Evolutionary conservation across 1,139 yeast species (phyloP).

Genomic region (Pichia sp.): DNA sequence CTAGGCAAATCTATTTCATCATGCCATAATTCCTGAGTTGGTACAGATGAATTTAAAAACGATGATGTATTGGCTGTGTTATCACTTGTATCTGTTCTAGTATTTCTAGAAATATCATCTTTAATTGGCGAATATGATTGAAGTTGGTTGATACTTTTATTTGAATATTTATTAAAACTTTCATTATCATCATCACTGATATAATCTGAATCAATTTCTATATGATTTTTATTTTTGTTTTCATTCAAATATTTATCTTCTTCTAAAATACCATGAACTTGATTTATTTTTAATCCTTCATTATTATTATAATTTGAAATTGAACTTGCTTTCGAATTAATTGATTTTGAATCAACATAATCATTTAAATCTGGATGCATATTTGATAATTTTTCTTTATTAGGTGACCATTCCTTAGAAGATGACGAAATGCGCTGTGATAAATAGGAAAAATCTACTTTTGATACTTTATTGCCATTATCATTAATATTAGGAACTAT

Average conservation of each 20-base stretch:
- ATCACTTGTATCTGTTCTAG: not conserved
- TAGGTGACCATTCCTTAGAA: slow-evolving; percentile 26
- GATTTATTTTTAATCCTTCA: not conserved
- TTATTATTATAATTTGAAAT: slow-evolving; percentile 5
- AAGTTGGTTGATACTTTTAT: not conserved
- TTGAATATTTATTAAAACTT: not conserved
- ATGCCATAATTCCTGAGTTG: slow-evolving; percentile 10
- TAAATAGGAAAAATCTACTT: slow-evolving; percentile 24
- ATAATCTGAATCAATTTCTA: not conserved
- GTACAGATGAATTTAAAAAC: slow-evolving; percentile 9
- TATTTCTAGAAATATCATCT: not conserved
- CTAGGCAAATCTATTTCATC: slow-evolving; percentile 4
- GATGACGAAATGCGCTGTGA: slow-evolving; percentile 23
- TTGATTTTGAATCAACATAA: slow-evolving; percentile 4
- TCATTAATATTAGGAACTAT: not conserved
- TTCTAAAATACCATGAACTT: slow-evolving; percentile 6
- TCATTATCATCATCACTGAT: not conserved
- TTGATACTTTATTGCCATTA: slow-evolving; percentile 8
- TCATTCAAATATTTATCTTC: not conserved
- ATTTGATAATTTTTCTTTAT: slow-evolving; percentile 4
- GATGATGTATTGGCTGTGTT: slow-evolving; percentile 8
- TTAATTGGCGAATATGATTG: not conserved
- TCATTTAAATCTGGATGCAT: slow-evolving; percentile 9
- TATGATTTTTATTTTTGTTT: not conserved
- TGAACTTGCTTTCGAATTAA: slow-evolving; percentile 6